Conservation (phyloP, 345 rosid species). For the Aurinia saxatilis region DNA sequence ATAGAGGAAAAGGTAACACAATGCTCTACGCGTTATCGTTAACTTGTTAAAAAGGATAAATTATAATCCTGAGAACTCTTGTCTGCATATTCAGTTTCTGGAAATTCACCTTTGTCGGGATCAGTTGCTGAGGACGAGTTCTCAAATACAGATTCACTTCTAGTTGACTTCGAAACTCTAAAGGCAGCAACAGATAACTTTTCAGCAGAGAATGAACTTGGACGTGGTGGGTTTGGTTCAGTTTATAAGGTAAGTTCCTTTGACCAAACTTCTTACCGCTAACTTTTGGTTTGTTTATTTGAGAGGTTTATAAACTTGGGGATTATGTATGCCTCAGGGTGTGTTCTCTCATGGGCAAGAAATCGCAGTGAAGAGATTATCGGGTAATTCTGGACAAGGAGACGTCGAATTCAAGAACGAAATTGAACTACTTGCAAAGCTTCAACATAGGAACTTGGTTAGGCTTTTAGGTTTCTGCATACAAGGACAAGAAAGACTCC, state of each 20-base stretch:
- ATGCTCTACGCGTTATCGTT: background rate
- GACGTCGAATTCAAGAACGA: constrained; percentile 43
- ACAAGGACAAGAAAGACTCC: constrained; percentile 35
- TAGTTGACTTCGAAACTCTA: constrained; percentile 29
- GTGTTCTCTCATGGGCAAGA: constrained; percentile 27
- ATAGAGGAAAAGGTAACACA: constrained; percentile 9
- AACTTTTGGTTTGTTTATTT: background rate
- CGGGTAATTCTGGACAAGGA: constrained; percentile 35
- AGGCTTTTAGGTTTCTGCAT: constrained; percentile 38
- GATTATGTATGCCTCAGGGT: constrained; percentile 29
- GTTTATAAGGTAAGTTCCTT: constrained; percentile 39
- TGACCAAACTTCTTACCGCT: background rate
- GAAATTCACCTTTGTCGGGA: constrained; percentile 8
- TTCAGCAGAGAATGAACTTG: constrained; percentile 37
- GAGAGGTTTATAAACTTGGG: too few species aligned
- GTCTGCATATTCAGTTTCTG: constrained; percentile 1
- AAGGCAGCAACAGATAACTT: constrained; percentile 41
- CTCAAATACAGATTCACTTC: constrained; percentile 30
- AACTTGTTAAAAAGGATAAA: background rate
- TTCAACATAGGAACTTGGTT: constrained; percentile 47
- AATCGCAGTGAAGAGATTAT: constrained; percentile 46
- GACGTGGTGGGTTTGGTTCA: constrained; percentile 57
- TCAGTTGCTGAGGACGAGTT: constrained; percentile 19
- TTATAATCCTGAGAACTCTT: background rate
- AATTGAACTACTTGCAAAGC: constrained; percentile 36